phyloP scores from a whole-genome alignment of 805 yeast genomes.

The Yarrowia divulgata region DNA sequence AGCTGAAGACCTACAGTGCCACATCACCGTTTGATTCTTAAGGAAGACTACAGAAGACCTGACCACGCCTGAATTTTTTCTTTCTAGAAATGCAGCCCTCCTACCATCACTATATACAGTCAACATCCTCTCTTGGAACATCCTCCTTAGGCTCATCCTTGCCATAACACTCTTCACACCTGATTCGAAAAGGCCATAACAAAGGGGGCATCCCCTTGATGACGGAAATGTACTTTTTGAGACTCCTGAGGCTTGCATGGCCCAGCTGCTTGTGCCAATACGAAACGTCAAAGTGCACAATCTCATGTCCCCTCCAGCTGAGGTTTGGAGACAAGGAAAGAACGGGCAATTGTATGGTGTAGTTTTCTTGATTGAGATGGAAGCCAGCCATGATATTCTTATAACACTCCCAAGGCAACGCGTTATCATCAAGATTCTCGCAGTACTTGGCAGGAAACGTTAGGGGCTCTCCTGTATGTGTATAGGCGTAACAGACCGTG shows the following conservation, averaged over 20 bases:
- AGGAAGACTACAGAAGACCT: too few species aligned
- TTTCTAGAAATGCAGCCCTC: too few species aligned
- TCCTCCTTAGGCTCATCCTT: neutral
- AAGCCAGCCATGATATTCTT: neutral
- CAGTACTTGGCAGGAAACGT: neutral
- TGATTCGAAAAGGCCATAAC: neutral
- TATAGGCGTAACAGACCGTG: neutral
- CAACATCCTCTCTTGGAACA: too few species aligned
- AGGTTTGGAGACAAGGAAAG: neutral
- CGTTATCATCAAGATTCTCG: neutral
- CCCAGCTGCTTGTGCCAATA: constrained; percentile 11
- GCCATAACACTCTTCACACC: neutral
- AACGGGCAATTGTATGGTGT: neutral
- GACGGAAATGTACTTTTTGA: neutral
- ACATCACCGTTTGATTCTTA: too few species aligned
- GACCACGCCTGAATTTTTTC: too few species aligned
- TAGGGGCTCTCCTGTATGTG: neutral
- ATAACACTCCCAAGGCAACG: neutral
- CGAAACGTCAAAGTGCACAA: neutral
- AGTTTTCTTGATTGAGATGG: neutral
- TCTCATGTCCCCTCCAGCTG: neutral
- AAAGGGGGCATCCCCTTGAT: constrained; percentile 5
- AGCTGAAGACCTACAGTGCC: too few species aligned
- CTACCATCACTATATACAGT: too few species aligned
- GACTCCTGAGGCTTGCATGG: neutral